phyloP scores from a whole-genome alignment of 164 flowering plant genomes.

The Hamamelis virginiana region DNA sequence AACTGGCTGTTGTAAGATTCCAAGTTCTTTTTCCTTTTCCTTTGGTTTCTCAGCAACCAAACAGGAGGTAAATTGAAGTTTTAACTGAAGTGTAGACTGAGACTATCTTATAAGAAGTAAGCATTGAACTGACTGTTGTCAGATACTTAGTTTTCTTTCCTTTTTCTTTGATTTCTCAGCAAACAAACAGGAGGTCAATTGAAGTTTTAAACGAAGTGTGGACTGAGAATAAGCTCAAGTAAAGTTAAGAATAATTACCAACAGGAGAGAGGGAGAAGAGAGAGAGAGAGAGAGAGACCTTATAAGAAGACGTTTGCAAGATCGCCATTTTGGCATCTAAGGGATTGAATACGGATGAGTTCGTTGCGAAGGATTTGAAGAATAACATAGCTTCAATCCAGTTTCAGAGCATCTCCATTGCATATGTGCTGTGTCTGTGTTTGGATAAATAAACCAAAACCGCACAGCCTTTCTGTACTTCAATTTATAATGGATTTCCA shows the following conservation, averaged over 20 bases:
- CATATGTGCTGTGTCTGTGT: background rate
- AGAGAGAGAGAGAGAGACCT: no score
- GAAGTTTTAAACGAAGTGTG: background rate
- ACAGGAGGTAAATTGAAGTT: background rate
- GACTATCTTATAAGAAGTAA: background rate
- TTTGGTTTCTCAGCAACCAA: background rate
- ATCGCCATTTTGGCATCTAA: conserved; percentile 37
- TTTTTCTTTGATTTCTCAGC: background rate
- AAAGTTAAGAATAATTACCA: background rate
- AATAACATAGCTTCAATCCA: conserved; percentile 16
- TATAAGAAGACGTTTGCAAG: conserved; percentile 29
- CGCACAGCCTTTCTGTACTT: background rate
- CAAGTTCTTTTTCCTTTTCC: background rate
- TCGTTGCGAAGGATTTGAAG: conserved; percentile 30
- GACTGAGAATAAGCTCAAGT: background rate
- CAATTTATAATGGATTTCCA: no score
- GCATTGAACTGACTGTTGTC: background rate
- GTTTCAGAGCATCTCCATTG: conserved; percentile 7
- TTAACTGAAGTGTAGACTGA: background rate
- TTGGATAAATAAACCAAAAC: conserved; percentile 1
- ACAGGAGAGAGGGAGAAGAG: no score
- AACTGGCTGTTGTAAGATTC: background rate
- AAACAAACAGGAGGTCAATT: background rate
- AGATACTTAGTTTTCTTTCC: background rate
- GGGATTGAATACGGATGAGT: conserved; percentile 21